Percentiles rank a stretch among this genome's conserved stretches.
phyloP scores from a whole-genome alignment of 129 eudicot species.

The Flaveria ramosissima region DNA sequence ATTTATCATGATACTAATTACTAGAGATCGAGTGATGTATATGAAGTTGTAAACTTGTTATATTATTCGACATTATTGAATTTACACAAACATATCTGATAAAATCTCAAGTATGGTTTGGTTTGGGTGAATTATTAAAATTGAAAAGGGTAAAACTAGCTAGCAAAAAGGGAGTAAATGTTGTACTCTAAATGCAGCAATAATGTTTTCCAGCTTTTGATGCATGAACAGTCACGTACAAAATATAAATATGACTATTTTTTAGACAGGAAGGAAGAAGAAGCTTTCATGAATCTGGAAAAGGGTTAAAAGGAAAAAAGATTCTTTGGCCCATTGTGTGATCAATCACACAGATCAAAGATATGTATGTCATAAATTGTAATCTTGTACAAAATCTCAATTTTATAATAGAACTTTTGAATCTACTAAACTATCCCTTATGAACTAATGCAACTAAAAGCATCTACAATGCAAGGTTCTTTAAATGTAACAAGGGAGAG shows the following conservation, averaged over 20 bases:
- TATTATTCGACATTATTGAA: no score
- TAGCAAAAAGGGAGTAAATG: background rate
- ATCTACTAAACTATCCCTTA: background rate
- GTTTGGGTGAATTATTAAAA: background rate
- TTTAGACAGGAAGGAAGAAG: conserved; percentile 9
- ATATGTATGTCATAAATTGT: conserved; percentile 21
- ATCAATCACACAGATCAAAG: conserved; percentile 16
- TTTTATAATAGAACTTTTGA: conserved; percentile 1
- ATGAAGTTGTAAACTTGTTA: background rate
- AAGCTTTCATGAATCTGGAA: conserved; percentile 20
- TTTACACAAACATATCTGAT: no score
- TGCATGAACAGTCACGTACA: conserved; percentile 16
- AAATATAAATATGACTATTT: conserved; percentile 20
- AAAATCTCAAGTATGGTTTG: no score
- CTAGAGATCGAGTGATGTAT: no score
- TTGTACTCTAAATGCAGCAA: conserved; percentile 18
- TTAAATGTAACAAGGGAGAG: no score
- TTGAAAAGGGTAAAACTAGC: conserved; percentile 18
- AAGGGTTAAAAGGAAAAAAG: conserved; percentile 20
- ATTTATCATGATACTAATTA: background rate
- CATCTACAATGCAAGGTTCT: background rate
- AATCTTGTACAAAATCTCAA: conserved; percentile 7
- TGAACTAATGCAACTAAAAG: background rate
- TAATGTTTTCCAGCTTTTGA: conserved; percentile 23
- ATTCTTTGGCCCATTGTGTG: conserved; percentile 26